Evolutionary conservation across 495 filamentous ascomycete genomes (phyloP).

Genomic region (Lasiosphaeria hispida): DNA sequence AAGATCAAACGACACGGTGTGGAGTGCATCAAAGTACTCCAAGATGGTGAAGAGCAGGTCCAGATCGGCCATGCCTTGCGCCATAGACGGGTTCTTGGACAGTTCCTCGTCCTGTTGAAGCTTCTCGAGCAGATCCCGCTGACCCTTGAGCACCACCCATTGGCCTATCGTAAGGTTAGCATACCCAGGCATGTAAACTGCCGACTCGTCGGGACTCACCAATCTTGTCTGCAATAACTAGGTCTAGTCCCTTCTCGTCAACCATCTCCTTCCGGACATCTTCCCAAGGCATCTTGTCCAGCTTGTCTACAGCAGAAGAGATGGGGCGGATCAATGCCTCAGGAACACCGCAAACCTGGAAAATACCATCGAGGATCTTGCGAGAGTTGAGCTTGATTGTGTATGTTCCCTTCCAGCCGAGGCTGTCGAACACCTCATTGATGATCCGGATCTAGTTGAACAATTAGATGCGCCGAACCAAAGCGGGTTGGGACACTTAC

Average conservation of each 20-base stretch:
- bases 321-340: constrained; percentile 81
- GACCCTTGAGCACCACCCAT: constrained; percentile 13
- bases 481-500: constrained; percentile 34
- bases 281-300: constrained; percentile 89
- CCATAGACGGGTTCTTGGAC: constrained; percentile 65
- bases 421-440: constrained; percentile 73
- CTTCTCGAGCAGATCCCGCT: constrained; percentile 61
- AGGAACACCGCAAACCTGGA: constrained; percentile 86
- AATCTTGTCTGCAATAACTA: constrained; percentile 76
- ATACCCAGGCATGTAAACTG: constrained; percentile 33
- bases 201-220: constrained; percentile 73
- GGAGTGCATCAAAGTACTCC: constrained; percentile 66
- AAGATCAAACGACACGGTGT: constrained; percentile 76
- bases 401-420: constrained; percentile 65
- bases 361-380: constrained; percentile 90
- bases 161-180: not conserved
- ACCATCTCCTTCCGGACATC: constrained; percentile 92
- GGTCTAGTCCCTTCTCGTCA: constrained; percentile 80
- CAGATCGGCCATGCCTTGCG: constrained; percentile 80
- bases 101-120: constrained; percentile 63
- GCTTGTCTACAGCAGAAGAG: constrained; percentile 89
- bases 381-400: constrained; percentile 96
- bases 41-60: constrained; percentile 77
- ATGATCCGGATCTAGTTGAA: constrained; percentile 56
- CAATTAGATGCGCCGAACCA: not conserved